Conservation (phyloP, 1,284 basidiomycete genomes). For the Heterobasidion parviporum region DNA sequence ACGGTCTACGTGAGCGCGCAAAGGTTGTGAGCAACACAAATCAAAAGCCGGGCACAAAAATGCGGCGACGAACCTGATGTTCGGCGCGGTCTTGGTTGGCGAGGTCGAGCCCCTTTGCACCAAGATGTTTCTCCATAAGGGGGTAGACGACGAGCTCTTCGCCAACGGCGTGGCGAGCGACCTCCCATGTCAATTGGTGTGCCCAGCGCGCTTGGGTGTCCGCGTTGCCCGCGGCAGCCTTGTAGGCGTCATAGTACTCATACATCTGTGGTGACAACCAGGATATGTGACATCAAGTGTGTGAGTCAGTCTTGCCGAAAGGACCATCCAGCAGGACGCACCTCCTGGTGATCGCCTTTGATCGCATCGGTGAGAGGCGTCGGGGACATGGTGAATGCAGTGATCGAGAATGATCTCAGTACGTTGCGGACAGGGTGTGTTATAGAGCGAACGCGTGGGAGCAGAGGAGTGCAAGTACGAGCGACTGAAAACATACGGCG, state of each 20-base stretch:
- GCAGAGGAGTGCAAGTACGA: not conserved
- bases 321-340: conserved; percentile 6
- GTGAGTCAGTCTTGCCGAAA: not conserved
- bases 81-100: conserved; percentile 52
- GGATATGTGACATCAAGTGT: not conserved
- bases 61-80: conserved; percentile 34
- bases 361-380: conserved; percentile 30
- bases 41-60: not conserved
- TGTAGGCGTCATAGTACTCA: conserved; percentile 47
- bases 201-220: conserved; percentile 48
- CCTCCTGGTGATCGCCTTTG: conserved; percentile 40
- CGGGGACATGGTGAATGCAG: conserved; percentile 16
- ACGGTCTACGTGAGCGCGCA: conserved; percentile 23
- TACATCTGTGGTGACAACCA: conserved; percentile 30
- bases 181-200: conserved; percentile 49
- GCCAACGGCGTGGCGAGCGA: conserved; percentile 53
- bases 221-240: conserved; percentile 33
- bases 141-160: conserved; percentile 66
- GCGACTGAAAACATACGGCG: too few relatives aligned
- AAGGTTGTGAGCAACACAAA: not conserved
- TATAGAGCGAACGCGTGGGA: not conserved
- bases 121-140: conserved; percentile 55
- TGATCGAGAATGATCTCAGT: not conserved
- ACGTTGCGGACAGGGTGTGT: not conserved
- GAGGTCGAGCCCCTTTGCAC: conserved; percentile 27